Evolutionary conservation across 768 basidiomycete genomes (phyloP).

Genomic region (Xerocomellus amylosporus): DNA sequence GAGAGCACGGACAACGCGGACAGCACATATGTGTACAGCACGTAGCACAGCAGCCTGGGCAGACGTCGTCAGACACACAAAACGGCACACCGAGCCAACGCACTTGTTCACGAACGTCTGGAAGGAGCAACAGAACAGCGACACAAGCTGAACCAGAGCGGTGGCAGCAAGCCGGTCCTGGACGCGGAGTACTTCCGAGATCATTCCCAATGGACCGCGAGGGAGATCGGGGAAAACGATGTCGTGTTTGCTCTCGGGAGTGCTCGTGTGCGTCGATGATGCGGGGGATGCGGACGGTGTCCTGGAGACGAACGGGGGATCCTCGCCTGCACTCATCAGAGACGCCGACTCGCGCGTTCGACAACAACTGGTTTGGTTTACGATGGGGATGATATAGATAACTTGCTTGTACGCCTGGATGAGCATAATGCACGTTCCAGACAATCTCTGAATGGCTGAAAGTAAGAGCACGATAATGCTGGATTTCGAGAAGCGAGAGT

Average conservation of each 20-base stretch:
- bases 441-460: slow-evolving; percentile 69
- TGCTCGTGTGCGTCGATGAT: slow-evolving; percentile 20
- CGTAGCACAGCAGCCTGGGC: slow-evolving; percentile 62
- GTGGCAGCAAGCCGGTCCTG: slow-evolving; percentile 48
- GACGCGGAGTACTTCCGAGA: slow-evolving; percentile 49
- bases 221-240: slow-evolving; percentile 35
- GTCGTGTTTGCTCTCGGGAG: slow-evolving; percentile 4
- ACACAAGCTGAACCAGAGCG: slow-evolving; percentile 43
- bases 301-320: neutral
- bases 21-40: slow-evolving; percentile 55
- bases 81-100: slow-evolving; percentile 3
- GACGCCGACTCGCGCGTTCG: neutral
- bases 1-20: slow-evolving; percentile 52
- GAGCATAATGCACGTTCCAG: slow-evolving; percentile 64
- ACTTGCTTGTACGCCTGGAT: slow-evolving; percentile 67
- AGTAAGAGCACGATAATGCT: slow-evolving; percentile 65
- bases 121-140: slow-evolving; percentile 46
- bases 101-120: slow-evolving; percentile 61
- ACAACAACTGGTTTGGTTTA: slow-evolving; percentile 43
- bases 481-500: slow-evolving; percentile 46
- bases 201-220: slow-evolving; percentile 42
- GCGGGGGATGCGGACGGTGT: slow-evolving; percentile 24
- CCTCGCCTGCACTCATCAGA: neutral
- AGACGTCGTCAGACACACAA: slow-evolving; percentile 8
- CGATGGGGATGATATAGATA: slow-evolving; percentile 60